These are phyloP conservation scores for Hagleromyces aurorensis DNA, from an alignment of 805 yeast genomes.

Conservation along the genomic window DNA sequence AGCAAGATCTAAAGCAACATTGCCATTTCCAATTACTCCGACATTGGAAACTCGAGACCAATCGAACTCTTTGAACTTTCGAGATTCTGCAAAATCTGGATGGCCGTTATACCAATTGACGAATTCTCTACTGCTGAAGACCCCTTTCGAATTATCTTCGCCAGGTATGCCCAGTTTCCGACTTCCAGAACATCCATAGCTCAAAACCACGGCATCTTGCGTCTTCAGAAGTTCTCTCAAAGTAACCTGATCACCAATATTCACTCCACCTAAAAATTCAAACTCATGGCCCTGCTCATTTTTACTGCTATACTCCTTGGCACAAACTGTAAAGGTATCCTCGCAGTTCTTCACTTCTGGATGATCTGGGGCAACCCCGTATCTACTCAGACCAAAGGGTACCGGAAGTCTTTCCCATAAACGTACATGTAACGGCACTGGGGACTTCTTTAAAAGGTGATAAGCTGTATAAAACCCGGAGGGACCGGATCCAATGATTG, in stretches of 20 bases:
- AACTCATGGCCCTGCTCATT: slow-evolving; percentile 33
- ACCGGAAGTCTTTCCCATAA: slow-evolving; percentile 80
- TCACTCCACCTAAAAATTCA: slow-evolving; percentile 63
- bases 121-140: slow-evolving; percentile 72
- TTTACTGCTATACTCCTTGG: slow-evolving; percentile 14
- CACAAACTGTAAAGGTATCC: slow-evolving; percentile 55
- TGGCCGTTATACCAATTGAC: slow-evolving; percentile 97
- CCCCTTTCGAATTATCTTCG: slow-evolving; percentile 47
- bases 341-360: slow-evolving; percentile 87
- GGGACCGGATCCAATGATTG: slow-evolving; percentile 93
- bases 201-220: slow-evolving; percentile 68
- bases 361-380: slow-evolving; percentile 99
- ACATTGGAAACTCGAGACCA: slow-evolving; percentile 55
- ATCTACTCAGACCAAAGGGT: slow-evolving; percentile 86
- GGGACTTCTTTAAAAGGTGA: slow-evolving; percentile 48
- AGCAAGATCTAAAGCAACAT: slow-evolving; percentile 89
- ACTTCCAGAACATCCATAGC: slow-evolving; percentile 74
- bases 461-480: slow-evolving; percentile 90
- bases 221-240: slow-evolving; percentile 41
- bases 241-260: slow-evolving; percentile 54
- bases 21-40: slow-evolving; percentile 90
- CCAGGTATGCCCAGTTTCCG: slow-evolving; percentile 51
- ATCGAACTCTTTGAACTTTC: slow-evolving; percentile 43
- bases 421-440: slow-evolving; percentile 44
- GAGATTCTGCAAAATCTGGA: slow-evolving; percentile 40